phyloP scores from a whole-genome alignment of 371 early-diverging fungal genomes.

The Caulochytrium protostelioides region DNA sequence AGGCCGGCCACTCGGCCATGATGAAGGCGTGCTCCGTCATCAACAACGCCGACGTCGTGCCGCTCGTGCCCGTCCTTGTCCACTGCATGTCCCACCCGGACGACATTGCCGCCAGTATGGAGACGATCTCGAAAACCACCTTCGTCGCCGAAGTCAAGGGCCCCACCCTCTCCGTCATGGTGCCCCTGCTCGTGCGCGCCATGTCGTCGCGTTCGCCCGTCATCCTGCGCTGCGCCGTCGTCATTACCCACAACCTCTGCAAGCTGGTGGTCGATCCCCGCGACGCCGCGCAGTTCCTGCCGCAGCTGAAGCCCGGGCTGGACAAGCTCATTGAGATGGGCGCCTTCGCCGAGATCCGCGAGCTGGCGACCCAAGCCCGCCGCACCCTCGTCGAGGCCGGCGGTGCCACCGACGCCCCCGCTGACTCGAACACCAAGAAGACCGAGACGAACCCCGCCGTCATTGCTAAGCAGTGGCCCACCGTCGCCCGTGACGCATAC shows the following conservation, averaged over 20 bases:
- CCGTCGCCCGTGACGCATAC: too few species aligned
- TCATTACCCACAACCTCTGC: constrained; percentile 38
- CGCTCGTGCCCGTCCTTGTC: constrained; percentile 1
- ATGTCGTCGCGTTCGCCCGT: constrained; percentile 32
- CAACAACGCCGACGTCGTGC: constrained; percentile 1
- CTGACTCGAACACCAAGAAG: constrained; percentile 2
- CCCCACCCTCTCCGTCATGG: constrained; percentile 40
- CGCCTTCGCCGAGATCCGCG: constrained; percentile 38
- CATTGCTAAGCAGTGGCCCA: neutral
- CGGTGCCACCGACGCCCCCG: constrained; percentile 15
- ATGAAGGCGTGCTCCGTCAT: neutral
- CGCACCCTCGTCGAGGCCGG: constrained; percentile 34
- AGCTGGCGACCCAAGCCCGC: constrained; percentile 30
- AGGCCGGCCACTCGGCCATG: neutral
- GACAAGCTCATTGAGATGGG: constrained; percentile 35
- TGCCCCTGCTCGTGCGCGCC: constrained; percentile 39
- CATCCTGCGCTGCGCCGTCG: constrained; percentile 31
- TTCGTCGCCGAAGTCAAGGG: constrained; percentile 37
- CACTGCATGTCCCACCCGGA: neutral
- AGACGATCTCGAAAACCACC: neutral
- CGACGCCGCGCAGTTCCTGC: constrained; percentile 38
- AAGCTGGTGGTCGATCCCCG: constrained; percentile 38
- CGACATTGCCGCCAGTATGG: neutral
- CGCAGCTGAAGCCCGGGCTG: constrained; percentile 35
- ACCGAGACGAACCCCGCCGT: neutral